phyloP scores from a whole-genome alignment of 2,329 filamentous ascomycete species.

The Penicillium sp. region DNA sequence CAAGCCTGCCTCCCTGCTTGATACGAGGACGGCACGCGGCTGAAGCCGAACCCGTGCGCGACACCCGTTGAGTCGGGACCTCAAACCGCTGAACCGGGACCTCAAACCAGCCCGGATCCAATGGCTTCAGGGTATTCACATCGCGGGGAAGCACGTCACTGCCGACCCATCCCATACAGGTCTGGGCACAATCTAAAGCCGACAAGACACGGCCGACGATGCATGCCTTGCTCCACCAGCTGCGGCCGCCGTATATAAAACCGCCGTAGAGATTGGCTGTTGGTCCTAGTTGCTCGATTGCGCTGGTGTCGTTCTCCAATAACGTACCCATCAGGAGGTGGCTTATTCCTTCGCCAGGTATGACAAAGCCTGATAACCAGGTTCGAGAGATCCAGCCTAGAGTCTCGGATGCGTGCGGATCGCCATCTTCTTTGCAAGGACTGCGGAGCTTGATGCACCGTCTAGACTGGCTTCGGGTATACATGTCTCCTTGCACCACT shows the following conservation, averaged over 20 bases:
- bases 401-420: conserved; percentile 29
- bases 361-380: conserved; percentile 55
- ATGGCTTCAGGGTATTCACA: conserved; percentile 21
- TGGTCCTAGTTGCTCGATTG: conserved; percentile 51
- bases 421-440: conserved; percentile 6
- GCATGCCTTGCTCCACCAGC: conserved; percentile 60
- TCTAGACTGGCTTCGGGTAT: conserved; percentile 28
- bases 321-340: conserved; percentile 58
- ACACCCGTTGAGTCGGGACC: conserved; percentile 39
- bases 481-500: conserved; percentile 30
- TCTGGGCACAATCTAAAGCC: conserved; percentile 44
- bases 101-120: conserved; percentile 53
- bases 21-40: conserved; percentile 43
- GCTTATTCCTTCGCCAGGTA: conserved; percentile 55
- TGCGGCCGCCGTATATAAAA: conserved; percentile 51
- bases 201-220: conserved; percentile 57
- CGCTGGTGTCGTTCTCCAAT: conserved; percentile 55
- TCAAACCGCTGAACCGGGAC: conserved; percentile 50
- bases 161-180: conserved; percentile 59
- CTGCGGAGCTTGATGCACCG: conserved; percentile 31
- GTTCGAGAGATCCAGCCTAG: conserved; percentile 58
- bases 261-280: conserved; percentile 56
- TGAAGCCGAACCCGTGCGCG: neutral
- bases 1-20: conserved; percentile 41
- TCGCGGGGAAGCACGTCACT: conserved; percentile 43